These are phyloP conservation scores for Candida parachauliodes DNA, from an alignment of 805 yeast genomes.

Conservation along the genomic window DNA sequence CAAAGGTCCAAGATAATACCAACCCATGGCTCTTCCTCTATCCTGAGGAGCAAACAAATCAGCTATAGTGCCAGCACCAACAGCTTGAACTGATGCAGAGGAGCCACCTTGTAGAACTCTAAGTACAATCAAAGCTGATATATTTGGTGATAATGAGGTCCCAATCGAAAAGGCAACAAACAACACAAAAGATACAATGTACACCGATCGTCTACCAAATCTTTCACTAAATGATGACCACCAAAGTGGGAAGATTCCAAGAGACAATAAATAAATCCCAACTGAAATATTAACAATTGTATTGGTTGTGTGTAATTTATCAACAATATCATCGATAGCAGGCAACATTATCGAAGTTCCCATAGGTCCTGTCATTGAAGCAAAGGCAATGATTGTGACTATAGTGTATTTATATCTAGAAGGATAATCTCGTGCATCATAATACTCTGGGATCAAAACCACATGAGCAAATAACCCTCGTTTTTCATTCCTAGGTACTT, in stretches of 20 bases:
- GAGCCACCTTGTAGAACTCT: constrained; percentile 75
- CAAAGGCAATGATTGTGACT: constrained; percentile 64
- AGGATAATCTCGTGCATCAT: constrained; percentile 68
- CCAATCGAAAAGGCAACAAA: constrained; percentile 70
- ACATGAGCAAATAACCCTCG: constrained; percentile 57
- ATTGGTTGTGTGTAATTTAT: constrained; percentile 52
- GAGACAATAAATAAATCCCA: constrained; percentile 68
- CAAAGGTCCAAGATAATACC: constrained; percentile 76
- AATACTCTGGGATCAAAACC: constrained; percentile 63
- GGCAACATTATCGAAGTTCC: constrained; percentile 83
- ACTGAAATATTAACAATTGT: constrained; percentile 71
- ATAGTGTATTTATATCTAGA: constrained; percentile 45
- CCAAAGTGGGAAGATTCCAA: constrained; percentile 85
- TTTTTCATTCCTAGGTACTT: constrained; percentile 33
- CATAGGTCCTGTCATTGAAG: constrained; percentile 84
- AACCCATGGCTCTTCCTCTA: constrained; percentile 78
- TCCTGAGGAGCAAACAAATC: constrained; percentile 65
- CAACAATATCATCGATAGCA: constrained; percentile 59
- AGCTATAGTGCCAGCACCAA: constrained; percentile 85
- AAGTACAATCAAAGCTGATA: constrained; percentile 61
- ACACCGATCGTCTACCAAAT: constrained; percentile 72
- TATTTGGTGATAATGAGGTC: constrained; percentile 59
- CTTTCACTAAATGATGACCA: constrained; percentile 80
- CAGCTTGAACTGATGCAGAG: constrained; percentile 82
- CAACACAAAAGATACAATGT: constrained; percentile 61